These are phyloP conservation scores for Moesziomyces aphidis DNA, from an alignment of 1,284 basidiomycete genomes.

Conservation along the genomic window DNA sequence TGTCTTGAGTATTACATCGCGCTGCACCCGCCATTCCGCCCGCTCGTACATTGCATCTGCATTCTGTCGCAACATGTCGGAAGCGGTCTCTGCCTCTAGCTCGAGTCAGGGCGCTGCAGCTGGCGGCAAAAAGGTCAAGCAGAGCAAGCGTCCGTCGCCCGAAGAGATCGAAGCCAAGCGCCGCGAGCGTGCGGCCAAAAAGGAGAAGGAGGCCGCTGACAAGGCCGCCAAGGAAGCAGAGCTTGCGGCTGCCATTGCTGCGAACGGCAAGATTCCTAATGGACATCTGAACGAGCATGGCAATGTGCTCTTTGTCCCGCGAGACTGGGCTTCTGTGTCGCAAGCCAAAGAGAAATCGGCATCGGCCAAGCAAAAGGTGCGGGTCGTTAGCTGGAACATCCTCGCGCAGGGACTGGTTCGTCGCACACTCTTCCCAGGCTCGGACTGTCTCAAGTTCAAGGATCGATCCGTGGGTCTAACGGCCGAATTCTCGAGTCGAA, in stretches of 20 bases:
- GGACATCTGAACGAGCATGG: slow-evolving; percentile 43
- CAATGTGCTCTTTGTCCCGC: slow-evolving; percentile 38
- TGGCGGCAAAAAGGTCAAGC: slow-evolving; percentile 27
- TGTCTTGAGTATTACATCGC: not conserved
- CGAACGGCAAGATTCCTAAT: slow-evolving; percentile 44
- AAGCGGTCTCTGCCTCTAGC: slow-evolving; percentile 8
- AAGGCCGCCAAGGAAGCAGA: slow-evolving; percentile 46
- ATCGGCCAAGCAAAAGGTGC: slow-evolving; percentile 16
- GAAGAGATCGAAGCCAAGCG: slow-evolving; percentile 51
- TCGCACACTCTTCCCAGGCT: slow-evolving; percentile 68
- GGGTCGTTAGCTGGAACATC: slow-evolving; percentile 64
- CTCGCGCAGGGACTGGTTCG: slow-evolving; percentile 69
- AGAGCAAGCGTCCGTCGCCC: slow-evolving; percentile 30
- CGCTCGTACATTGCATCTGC: not conserved
- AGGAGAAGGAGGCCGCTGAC: slow-evolving; percentile 48
- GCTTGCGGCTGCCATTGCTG: slow-evolving; percentile 37
- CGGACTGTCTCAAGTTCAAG: slow-evolving; percentile 68
- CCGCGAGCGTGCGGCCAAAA: slow-evolving; percentile 43
- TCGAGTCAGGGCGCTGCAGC: not conserved
- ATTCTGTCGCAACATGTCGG: slow-evolving; percentile 11
- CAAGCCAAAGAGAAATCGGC: not conserved
- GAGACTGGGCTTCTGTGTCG: slow-evolving; percentile 37
- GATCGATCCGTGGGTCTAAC: slow-evolving; percentile 59
- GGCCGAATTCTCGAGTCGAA: slow-evolving; percentile 41
- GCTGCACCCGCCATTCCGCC: not conserved